A percentile compares a stretch with the other conserved stretches of the same genome.
phyloP scores from a whole-genome alignment of 73 alveolate genomes.

The Halteria grandinella region DNA sequence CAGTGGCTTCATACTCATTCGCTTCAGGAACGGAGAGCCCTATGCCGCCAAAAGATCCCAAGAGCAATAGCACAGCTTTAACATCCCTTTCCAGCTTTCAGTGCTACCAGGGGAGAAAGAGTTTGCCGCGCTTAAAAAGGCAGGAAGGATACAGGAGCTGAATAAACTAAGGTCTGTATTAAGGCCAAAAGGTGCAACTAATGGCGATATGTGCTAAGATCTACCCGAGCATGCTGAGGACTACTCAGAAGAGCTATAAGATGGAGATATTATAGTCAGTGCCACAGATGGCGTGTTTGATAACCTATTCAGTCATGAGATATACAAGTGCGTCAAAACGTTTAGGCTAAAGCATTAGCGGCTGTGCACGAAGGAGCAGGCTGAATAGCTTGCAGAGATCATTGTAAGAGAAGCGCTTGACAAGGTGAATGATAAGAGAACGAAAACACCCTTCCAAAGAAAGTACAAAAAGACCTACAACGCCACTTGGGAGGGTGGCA shows the following conservation, averaged over 20 bases:
- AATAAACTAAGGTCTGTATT: background rate
- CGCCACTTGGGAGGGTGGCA: constrained; percentile 65
- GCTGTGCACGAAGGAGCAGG: constrained; percentile 15
- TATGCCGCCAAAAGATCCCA: constrained; percentile 34
- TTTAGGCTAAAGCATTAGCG: background rate
- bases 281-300: constrained; percentile 74
- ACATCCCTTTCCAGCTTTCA: constrained; percentile 67
- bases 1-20: constrained; percentile 48
- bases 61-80: constrained; percentile 72
- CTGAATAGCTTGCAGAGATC: constrained; percentile 38
- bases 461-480: constrained; percentile 52
- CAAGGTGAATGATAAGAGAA: constrained; percentile 20
- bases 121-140: background rate
- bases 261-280: constrained; percentile 55
- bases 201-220: constrained; percentile 27
- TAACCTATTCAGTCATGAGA: constrained; percentile 62
- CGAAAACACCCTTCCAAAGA: constrained; percentile 51
- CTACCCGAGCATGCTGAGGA: constrained; percentile 55
- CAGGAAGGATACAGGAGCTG: constrained; percentile 49
- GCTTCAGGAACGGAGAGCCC: constrained; percentile 41
- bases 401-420: constrained; percentile 45
- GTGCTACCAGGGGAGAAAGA: constrained; percentile 51
- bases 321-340: constrained; percentile 23
- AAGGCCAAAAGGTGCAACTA: constrained; percentile 15
- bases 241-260: constrained; percentile 1